Percentiles rank a stretch among this genome's conserved stretches.
phyloP scores from a whole-genome alignment of 176 grass and related monocot species.

The Aegilops tauschii region DNA sequence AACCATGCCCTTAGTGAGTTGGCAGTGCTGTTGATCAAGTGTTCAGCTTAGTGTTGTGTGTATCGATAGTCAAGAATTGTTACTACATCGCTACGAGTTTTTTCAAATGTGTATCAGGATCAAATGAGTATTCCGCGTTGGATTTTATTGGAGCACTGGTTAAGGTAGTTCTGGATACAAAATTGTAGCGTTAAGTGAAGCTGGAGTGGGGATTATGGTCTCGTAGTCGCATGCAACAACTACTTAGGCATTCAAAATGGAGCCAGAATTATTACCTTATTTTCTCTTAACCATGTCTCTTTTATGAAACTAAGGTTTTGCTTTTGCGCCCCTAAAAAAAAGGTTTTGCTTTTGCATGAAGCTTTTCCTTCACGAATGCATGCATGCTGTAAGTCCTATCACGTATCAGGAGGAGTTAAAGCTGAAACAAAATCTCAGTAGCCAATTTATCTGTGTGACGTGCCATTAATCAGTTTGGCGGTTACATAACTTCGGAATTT shows the following conservation, averaged over 20 bases:
- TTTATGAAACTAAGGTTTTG: not conserved
- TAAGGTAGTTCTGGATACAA: not conserved
- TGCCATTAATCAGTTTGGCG: slow-evolving; percentile 5
- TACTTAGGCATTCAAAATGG: not conserved
- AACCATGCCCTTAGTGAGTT: not conserved
- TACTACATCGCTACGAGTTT: not conserved
- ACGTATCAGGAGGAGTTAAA: no score
- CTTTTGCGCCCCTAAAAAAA: not conserved
- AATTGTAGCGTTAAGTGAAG: not conserved
- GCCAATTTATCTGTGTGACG: not conserved
- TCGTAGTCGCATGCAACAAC: not conserved
- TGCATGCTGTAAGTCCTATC: not conserved
- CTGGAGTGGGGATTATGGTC: not conserved
- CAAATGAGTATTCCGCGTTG: not conserved
- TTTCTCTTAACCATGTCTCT: not conserved
- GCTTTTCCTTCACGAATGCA: not conserved
- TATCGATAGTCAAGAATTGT: not conserved
- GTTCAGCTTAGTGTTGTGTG: not conserved
- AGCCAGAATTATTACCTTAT: not conserved
- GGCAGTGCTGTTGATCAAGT: not conserved
- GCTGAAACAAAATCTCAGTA: not conserved
- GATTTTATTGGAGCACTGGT: not conserved
- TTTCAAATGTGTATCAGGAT: not conserved
- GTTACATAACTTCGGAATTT: slow-evolving; percentile 2
- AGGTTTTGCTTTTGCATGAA: not conserved